Evolutionary conservation across 768 basidiomycete species (phyloP).

Genomic region (Phylloporus arenicola): DNA sequence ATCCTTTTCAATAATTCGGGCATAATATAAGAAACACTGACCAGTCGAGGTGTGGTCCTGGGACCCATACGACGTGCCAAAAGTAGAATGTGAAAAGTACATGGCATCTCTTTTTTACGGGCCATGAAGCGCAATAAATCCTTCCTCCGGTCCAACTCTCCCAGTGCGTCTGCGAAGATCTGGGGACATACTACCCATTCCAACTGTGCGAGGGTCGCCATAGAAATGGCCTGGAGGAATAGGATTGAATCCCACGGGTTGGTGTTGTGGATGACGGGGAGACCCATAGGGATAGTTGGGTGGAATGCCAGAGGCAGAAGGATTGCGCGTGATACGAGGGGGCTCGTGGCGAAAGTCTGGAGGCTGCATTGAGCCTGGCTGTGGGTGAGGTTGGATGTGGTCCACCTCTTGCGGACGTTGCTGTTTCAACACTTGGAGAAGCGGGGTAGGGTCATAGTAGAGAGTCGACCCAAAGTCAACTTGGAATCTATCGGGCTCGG

Average conservation of each 20-base stretch:
- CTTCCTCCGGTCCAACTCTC: slow-evolving; percentile 30
- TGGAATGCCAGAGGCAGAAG: slow-evolving; percentile 25
- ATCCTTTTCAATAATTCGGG: too few species aligned
- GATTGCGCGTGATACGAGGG: slow-evolving; percentile 29
- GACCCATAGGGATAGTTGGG: slow-evolving; percentile 28
- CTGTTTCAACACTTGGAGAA: slow-evolving; percentile 47
- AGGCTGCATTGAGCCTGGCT: slow-evolving; percentile 28
- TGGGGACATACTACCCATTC: slow-evolving; percentile 34
- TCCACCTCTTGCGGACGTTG: slow-evolving; percentile 30
- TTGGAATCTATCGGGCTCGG: slow-evolving; percentile 48
- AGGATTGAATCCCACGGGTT: slow-evolving; percentile 22
- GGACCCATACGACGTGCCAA: not conserved
- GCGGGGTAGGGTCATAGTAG: slow-evolving; percentile 65
- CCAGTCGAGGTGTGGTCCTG: too few species aligned
- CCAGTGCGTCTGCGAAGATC: slow-evolving; percentile 29
- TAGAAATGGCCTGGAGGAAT: slow-evolving; percentile 43
- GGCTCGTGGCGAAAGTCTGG: slow-evolving; percentile 32
- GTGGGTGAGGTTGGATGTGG: slow-evolving; percentile 14
- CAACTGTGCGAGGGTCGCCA: slow-evolving; percentile 25
- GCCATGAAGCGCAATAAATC: slow-evolving; percentile 31
- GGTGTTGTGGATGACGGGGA: slow-evolving; percentile 31
- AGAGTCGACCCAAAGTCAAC: slow-evolving; percentile 68
- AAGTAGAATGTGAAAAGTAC: slow-evolving; percentile 1
- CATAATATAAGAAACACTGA: too few species aligned
- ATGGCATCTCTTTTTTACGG: slow-evolving; percentile 12